Percentiles rank a stretch among this genome's conserved stretches.
Conservation (phyloP, 805 yeast genomes). For the Kodamaea kaohsiungensis region DNA sequence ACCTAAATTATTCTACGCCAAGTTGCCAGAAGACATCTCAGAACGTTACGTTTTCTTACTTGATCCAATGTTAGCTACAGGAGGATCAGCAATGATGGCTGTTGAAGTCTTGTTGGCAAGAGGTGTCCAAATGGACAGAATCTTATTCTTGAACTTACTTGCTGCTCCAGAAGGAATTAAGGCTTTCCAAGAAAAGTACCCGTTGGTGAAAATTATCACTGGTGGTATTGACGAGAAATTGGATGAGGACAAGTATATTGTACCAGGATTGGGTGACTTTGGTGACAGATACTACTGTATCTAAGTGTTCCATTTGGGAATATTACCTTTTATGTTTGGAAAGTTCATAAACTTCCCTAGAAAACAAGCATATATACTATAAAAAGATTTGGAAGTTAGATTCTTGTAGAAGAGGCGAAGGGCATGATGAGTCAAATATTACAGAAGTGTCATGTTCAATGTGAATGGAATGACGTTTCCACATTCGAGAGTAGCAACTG, state of each 20-base stretch:
- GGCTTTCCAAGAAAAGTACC: conserved; percentile 75
- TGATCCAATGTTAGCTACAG: conserved; percentile 98
- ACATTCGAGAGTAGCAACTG: no score
- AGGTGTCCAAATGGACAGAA: conserved; percentile 87
- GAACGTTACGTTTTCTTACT: conserved; percentile 86
- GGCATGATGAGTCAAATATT: no score
- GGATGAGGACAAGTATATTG: conserved; percentile 80
- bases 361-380: background rate
- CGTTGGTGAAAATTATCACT: conserved; percentile 84
- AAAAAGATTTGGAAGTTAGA: no score
- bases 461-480: no score
- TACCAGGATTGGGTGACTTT: conserved; percentile 96
- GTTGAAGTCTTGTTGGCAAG: conserved; percentile 83
- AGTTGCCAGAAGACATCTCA: conserved; percentile 88
- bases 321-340: conserved; percentile 5
- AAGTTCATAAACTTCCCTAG: background rate
- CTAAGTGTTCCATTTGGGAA: conserved; percentile 28
- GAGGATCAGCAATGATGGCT: conserved; percentile 98
- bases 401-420: no score
- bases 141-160: conserved; percentile 84
- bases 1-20: conserved; percentile 90
- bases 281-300: conserved; percentile 97
- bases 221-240: conserved; percentile 90
- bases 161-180: conserved; percentile 94
- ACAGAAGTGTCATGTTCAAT: no score